Base-by-base conservation (phyloP, 2,329 filamentous ascomycete species). In the Dendrostoma leiphaemia region DNA sequence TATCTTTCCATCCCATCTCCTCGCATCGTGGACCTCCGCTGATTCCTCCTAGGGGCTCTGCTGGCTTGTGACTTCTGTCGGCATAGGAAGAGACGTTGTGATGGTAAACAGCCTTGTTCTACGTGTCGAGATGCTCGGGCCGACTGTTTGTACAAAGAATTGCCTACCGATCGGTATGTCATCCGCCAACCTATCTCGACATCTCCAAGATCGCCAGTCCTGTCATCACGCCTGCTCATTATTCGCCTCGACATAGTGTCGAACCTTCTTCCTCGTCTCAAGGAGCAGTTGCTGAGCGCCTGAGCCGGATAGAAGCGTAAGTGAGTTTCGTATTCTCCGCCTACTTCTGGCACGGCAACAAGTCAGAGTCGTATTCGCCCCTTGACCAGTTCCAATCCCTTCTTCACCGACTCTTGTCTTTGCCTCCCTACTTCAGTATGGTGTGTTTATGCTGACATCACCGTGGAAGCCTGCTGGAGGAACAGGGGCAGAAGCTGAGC, bases 41-140 rank as follows among this genome's bases (percentile, higher is more conserved):
- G 58, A 63, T 51, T 29, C 40, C 24, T 37, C 31, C 46, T 46
- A 73, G 71, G 71, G 26, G 70, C 69, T 41, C 63, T 71, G 23
- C 61, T 74, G 57, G 71, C 71, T 51, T 74, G 71, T 60, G 71
- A 74, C 58, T 73, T 73, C 55, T 73, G 70, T 59, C 53, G 71
- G 41, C 66, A 71, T 54, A 64, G 70, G 28, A 73, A 73, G 58
- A 64, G 69, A 50, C 62, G 69, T 51, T 73, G 70, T 58, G 69
- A 72, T 51, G 70, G 70, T 32, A 67, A 71, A 51, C 65, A 61
- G 35, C 70, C 71, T 7, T 73, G 71, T 54, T 69, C 69, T 41
- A 72, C 70, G 2, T 73, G 71, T 55, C 60, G 60, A 37, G 70
- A 72, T 38, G 70, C 69, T 23, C 69, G 68, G 26, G 70, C 70